Base-by-base conservation (phyloP, 768 basidiomycete species). In the Podaxis carcinomalis region DNA sequence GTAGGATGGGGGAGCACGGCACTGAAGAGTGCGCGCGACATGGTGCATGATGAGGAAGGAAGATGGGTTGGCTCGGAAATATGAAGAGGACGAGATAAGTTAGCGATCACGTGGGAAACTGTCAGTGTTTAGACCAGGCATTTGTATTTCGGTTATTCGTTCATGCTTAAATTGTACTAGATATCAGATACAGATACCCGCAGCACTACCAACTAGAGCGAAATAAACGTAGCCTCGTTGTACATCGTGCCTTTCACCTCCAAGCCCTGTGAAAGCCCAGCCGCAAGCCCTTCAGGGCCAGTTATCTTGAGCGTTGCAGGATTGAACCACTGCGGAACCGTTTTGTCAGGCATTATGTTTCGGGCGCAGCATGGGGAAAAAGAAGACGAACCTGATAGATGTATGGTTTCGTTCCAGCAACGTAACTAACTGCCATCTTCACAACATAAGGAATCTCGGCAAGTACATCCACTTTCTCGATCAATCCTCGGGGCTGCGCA, bases 401-500 rank as follows among this genome's bases (percentile, higher is more conserved):
- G 72, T 87, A 95, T 0, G 94, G 96, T 73, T 95, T 95, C 21
- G 92, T 93, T 42, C 93, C 91, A 40, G 95, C 87, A 39, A 94
- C 94, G 68, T 96, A 96, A 69, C 89, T 93, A 65, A 99, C 87
- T 63, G 94, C 89, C 73, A 94, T 86, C 78, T 94, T 93, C 72
- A 99, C 76, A 57, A 96, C 86, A 62, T 89, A 87, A 10, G 97
- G 97, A 64, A 97, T 92, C 77, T 99, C 95, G 4, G 91, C 95
- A 7, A 99, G 82, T 2, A 98, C 87, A 68, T 99, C 95, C 27
- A 98, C 92, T 74, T 96, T 95, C 73, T 94, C 92, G 54, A 95
- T 82, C 66, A 97, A 76, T 0, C 93, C 93, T 40, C 84, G 85
- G 13, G 86, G 85, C n/a, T 75, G 71, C 57, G 76, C 72, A 27